Conservation (phyloP, 2,329 filamentous ascomycete genomes). For the Aspergillus brasiliensis region DNA sequence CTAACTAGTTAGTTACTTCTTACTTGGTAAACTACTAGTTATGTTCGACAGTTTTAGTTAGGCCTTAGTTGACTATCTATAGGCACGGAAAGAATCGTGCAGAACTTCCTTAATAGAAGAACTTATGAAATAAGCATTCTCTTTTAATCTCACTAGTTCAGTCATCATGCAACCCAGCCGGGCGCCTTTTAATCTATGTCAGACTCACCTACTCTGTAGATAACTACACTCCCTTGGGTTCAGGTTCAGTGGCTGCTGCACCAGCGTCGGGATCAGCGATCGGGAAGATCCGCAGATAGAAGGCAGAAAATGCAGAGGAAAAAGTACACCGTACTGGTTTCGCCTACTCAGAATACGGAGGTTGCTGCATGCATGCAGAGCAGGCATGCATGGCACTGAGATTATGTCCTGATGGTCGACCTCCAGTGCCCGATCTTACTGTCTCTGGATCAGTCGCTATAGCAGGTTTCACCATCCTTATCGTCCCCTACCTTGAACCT, state of each 20-base stretch:
- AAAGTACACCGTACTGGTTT: not conserved
- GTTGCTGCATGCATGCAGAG: not conserved
- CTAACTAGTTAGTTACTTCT: no score
- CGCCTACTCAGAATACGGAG: not conserved
- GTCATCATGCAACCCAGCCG: not conserved
- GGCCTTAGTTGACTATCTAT: no score
- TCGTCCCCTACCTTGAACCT: not conserved
- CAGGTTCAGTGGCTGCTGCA: not conserved
- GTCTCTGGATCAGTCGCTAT: not conserved
- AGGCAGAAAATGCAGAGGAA: not conserved
- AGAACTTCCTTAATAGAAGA: not conserved
- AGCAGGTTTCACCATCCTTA: not conserved
- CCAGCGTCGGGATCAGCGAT: constrained; percentile 2
- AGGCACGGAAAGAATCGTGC: no score
- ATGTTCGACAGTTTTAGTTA: no score
- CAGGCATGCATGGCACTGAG: no score
- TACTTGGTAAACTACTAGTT: no score
- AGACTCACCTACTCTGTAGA: not conserved
- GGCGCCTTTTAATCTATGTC: not conserved
- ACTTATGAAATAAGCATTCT: not conserved
- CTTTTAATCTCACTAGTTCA: not conserved
- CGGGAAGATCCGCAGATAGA: constrained; percentile 4
- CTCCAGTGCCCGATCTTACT: no score
- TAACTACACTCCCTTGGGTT: not conserved
- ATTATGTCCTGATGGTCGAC: no score